These are phyloP conservation scores for Microbotryum saponariae DNA, from an alignment of 1,284 basidiomycete genomes.

Conservation along the genomic window DNA sequence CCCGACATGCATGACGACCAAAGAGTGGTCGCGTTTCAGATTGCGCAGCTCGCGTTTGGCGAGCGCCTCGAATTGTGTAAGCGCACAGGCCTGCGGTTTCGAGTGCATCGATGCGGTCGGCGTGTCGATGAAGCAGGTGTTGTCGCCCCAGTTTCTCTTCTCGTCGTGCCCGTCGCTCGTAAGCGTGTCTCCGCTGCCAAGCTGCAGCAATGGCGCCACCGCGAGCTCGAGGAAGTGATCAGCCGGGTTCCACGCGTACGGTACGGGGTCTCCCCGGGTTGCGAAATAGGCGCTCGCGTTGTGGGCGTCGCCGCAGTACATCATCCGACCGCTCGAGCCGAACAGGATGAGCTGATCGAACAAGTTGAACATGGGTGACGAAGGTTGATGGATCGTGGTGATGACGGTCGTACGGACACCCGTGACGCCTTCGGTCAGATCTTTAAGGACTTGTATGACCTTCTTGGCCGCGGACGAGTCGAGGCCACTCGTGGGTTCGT, in stretches of 20 bases:
- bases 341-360: slow-evolving; percentile 76
- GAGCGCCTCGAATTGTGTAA: slow-evolving; percentile 75
- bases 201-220: background rate
- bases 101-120: no score
- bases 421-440: slow-evolving; percentile 53
- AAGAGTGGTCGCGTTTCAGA: slow-evolving; percentile 64
- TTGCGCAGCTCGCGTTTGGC: slow-evolving; percentile 74
- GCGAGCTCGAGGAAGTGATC: slow-evolving; percentile 75
- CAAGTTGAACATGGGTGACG: slow-evolving; percentile 71
- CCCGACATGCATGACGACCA: slow-evolving; percentile 64
- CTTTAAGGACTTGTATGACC: slow-evolving; percentile 64
- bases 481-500: slow-evolving; percentile 63
- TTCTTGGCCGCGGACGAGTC: slow-evolving; percentile 79
- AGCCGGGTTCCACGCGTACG: slow-evolving; percentile 74
- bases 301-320: slow-evolving; percentile 70
- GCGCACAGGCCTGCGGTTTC: slow-evolving; percentile 44
- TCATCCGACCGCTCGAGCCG: slow-evolving; percentile 58
- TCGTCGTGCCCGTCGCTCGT: no score
- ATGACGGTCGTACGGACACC: slow-evolving; percentile 55
- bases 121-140: no score
- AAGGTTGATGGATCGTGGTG: slow-evolving; percentile 45
- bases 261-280: slow-evolving; percentile 47
- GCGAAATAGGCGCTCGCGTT: slow-evolving; percentile 60
- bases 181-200: no score
- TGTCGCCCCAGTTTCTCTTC: no score